Evolutionary conservation across 345 rosid species (phyloP).

Genomic region (Camelina sativa): DNA sequence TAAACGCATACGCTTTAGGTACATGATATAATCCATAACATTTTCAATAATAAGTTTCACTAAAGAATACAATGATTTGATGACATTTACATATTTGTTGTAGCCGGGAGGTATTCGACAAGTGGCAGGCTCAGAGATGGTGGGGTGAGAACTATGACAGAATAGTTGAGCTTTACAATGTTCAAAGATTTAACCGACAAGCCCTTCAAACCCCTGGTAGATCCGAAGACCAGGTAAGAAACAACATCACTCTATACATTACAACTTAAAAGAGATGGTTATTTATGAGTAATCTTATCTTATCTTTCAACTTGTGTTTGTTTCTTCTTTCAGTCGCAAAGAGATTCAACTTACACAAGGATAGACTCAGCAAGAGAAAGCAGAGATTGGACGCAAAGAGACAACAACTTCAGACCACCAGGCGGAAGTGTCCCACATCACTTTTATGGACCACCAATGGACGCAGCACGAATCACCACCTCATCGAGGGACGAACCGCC

Average conservation of each 20-base stretch:
- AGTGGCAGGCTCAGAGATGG: slow-evolving; percentile 99
- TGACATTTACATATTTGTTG: slow-evolving; percentile 36
- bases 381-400: slow-evolving; percentile 74
- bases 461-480: slow-evolving; percentile 73
- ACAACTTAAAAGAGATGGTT: neutral
- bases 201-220: slow-evolving; percentile 88
- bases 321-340: slow-evolving; percentile 48
- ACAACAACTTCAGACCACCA: slow-evolving; percentile 49
- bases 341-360: slow-evolving; percentile 83
- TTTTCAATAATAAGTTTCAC: neutral
- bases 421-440: slow-evolving; percentile 44
- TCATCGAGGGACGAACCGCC: slow-evolving; percentile 84
- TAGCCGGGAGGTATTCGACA: slow-evolving; percentile 95
- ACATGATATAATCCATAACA: slow-evolving; percentile 8
- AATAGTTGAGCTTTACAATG: slow-evolving; percentile 97
- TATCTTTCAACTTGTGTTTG: neutral
- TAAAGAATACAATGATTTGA: neutral
- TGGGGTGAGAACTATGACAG: slow-evolving; percentile 98
- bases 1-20: slow-evolving; percentile 96
- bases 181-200: slow-evolving; percentile 94
- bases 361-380: slow-evolving; percentile 70
- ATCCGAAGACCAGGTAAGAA: slow-evolving; percentile 82
- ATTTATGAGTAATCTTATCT: slow-evolving; percentile 4
- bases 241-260: neutral
- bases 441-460: slow-evolving; percentile 54